These are phyloP conservation scores for Rehmannia glutinosa DNA, from an alignment of 257 asterid genomes.

Conservation along the genomic window DNA sequence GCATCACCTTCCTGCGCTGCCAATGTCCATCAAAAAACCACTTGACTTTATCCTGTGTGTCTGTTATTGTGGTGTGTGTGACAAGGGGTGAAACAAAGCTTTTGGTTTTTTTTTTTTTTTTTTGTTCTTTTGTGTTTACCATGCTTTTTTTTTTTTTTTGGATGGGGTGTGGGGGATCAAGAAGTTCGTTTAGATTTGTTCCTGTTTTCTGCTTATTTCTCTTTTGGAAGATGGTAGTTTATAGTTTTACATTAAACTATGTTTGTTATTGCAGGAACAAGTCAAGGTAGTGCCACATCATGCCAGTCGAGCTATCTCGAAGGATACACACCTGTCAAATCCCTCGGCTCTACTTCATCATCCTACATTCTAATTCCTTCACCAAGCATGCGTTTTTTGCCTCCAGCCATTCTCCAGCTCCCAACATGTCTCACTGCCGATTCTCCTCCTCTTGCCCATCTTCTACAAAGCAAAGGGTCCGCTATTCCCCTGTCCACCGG, in stretches of 20 bases:
- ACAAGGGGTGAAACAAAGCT: too few relatives aligned
- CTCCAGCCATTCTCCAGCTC: constrained; percentile 82
- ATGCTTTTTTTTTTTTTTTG: too few relatives aligned
- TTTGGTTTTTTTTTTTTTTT: too few relatives aligned
- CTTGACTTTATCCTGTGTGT: too few relatives aligned
- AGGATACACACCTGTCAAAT: constrained; percentile 90
- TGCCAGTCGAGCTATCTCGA: constrained; percentile 75
- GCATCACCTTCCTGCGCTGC: too few relatives aligned
- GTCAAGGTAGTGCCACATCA: constrained; percentile 59
- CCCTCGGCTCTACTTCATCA: constrained; percentile 81
- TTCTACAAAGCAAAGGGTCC: constrained; percentile 94
- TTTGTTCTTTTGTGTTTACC: too few relatives aligned
- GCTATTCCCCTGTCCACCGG: constrained; percentile 86
- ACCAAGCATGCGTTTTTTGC: constrained; percentile 87
- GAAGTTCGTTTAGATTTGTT: not conserved
- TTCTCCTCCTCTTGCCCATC: constrained; percentile 98
- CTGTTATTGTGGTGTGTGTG: too few relatives aligned
- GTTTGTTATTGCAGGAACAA: constrained; percentile 51
- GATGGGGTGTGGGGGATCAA: too few relatives aligned
- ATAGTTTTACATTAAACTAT: not conserved
- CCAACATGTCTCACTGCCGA: constrained; percentile 95
- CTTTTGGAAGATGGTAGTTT: not conserved
- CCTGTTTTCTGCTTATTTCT: not conserved
- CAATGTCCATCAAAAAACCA: too few relatives aligned
- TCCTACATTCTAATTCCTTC: constrained; percentile 85